Conservation (phyloP, 2,329 filamentous ascomycete genomes). For the Penicillium sp. region DNA sequence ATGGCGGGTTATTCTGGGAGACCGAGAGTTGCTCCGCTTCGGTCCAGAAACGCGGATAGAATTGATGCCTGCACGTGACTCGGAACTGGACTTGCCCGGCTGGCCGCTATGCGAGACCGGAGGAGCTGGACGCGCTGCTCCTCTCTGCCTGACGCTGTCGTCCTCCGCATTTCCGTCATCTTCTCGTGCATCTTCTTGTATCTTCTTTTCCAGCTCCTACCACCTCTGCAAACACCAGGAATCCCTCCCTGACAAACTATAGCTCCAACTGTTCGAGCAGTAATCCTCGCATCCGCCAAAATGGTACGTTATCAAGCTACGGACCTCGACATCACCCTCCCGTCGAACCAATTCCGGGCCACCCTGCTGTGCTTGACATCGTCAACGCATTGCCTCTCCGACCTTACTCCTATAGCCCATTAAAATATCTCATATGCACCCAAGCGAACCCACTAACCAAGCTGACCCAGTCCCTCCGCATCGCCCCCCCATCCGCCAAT, state of each 20-base stretch:
- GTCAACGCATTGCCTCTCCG: too few species aligned
- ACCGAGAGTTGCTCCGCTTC: slow-evolving; percentile 1
- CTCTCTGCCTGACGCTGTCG: slow-evolving; percentile 23
- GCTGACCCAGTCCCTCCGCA: slow-evolving; percentile 74
- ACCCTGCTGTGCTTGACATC: slow-evolving; percentile 6
- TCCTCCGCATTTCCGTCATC: slow-evolving; percentile 18
- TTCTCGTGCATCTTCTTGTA: slow-evolving; percentile 7
- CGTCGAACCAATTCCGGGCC: slow-evolving; percentile 11
- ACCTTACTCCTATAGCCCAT: too few species aligned
- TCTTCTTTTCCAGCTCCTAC: slow-evolving; percentile 6
- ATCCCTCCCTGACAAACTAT: too few species aligned
- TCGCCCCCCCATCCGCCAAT: slow-evolving; percentile 71
- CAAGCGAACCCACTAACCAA: slow-evolving; percentile 9
- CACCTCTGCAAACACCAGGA: too few species aligned
- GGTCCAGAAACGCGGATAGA: slow-evolving; percentile 14
- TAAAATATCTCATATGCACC: not conserved
- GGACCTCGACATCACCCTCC: slow-evolving; percentile 10
- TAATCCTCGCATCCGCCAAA: slow-evolving; percentile 16
- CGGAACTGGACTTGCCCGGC: slow-evolving; percentile 16
- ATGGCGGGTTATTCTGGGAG: slow-evolving; percentile 24
- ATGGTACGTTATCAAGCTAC: slow-evolving; percentile 33
- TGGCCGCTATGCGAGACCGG: slow-evolving; percentile 27
- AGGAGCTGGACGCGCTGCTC: slow-evolving; percentile 40
- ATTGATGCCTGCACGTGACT: slow-evolving; percentile 25
- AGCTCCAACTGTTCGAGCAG: not conserved